Percentiles rank a stretch among this genome's conserved stretches.
phyloP scores from a whole-genome alignment of 352 stramenopile species.

The Pythium phragmitis region DNA sequence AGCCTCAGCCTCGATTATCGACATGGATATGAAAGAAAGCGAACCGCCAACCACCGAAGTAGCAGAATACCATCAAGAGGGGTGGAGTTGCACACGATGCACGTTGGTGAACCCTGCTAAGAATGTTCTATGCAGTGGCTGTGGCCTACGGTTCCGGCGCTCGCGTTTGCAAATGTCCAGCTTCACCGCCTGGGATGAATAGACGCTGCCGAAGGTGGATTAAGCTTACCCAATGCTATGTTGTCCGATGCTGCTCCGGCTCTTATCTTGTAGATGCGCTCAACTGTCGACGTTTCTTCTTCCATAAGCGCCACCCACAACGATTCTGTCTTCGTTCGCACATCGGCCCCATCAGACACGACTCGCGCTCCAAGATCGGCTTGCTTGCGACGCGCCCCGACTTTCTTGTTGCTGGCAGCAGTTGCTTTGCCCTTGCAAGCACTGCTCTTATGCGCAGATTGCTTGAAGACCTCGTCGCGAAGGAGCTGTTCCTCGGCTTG shows the following conservation, averaged over 20 bases:
- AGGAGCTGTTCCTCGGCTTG: constrained; percentile 55
- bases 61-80: constrained; percentile 6
- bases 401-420: not conserved
- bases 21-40: constrained; percentile 52
- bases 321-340: constrained; percentile 30
- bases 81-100: constrained; percentile 75
- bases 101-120: constrained; percentile 69
- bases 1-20: constrained; percentile 19
- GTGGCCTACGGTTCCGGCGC: constrained; percentile 64
- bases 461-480: constrained; percentile 23
- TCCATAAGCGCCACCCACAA: constrained; percentile 28
- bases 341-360: constrained; percentile 1
- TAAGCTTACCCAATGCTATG: constrained; percentile 7
- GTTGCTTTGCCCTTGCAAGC: not conserved
- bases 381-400: not conserved
- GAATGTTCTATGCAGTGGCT: constrained; percentile 62
- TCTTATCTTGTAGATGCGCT: constrained; percentile 23
- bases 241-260: not conserved
- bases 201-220: constrained; percentile 18
- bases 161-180: constrained; percentile 42
- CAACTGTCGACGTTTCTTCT: constrained; percentile 28
- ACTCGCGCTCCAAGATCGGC: not conserved
- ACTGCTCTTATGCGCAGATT: not conserved
- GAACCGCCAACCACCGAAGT: constrained; percentile 26
- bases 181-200: constrained; percentile 51